A percentile compares a stretch with the other conserved stretches of the same genome.
phyloP scores from a whole-genome alignment of 106 monocot genomes.

The Phalaenopsis aphrodite region DNA sequence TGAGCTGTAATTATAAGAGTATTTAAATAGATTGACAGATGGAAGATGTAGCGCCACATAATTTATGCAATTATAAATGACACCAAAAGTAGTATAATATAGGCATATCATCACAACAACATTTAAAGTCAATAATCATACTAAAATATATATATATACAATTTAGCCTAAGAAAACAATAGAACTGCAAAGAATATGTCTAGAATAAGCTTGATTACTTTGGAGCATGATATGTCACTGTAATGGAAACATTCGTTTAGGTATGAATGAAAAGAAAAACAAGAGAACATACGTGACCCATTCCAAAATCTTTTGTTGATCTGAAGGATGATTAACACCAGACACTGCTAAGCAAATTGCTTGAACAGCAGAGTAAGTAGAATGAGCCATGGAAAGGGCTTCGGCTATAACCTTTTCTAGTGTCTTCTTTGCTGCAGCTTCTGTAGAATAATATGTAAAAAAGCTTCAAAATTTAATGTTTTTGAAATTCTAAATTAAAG shows the following conservation, averaged over 20 bases:
- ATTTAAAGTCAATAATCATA: background rate
- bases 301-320: conserved; percentile 63
- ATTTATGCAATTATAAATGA: background rate
- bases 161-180: background rate
- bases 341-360: conserved; percentile 95
- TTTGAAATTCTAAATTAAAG: background rate
- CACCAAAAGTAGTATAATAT: background rate
- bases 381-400: conserved; percentile 51
- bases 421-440: conserved; percentile 73
- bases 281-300: conserved; percentile 65
- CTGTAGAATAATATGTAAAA: conserved; percentile 24
- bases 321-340: conserved; percentile 90
- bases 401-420: conserved; percentile 68
- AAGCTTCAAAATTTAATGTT: background rate
- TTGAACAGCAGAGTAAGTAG: conserved; percentile 51
- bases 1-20: background rate
- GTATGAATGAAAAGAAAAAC: background rate
- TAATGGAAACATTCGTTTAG: background rate
- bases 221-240: background rate
- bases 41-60: background rate
- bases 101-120: background rate
- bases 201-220: background rate
- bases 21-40: background rate
- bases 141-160: background rate
- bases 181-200: background rate